Evolutionary conservation across 2,329 filamentous ascomycete species (phyloP).

Genomic region (Diaporthe destruens): DNA sequence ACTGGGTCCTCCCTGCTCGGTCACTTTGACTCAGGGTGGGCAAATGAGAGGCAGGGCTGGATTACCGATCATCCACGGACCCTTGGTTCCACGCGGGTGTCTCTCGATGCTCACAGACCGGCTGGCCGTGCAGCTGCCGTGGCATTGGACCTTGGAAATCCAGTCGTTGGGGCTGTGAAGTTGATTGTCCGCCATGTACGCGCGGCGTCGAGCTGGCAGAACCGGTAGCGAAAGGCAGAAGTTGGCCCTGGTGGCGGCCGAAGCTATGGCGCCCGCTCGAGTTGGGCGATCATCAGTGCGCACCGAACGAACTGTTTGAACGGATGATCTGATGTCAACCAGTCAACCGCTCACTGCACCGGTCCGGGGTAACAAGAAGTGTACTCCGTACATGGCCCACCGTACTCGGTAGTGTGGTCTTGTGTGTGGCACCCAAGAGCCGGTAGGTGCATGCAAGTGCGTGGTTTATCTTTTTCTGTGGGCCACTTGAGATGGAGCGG

Average conservation of each 20-base stretch:
- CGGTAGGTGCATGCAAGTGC: slow-evolving; percentile 16
- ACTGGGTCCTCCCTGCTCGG: slow-evolving; percentile 10
- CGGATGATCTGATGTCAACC: slow-evolving; percentile 23
- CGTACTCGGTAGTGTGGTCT: too few relatives aligned
- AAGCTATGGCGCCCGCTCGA: background rate
- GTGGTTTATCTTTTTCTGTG: slow-evolving; percentile 13
- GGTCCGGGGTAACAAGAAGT: background rate
- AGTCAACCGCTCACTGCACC: background rate
- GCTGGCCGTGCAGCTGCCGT: too few relatives aligned
- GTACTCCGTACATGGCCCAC: too few relatives aligned
- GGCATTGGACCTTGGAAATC: slow-evolving; percentile 13
- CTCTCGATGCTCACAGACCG: slow-evolving; percentile 25
- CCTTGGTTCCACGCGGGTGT: slow-evolving; percentile 3
- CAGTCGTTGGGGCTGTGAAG: background rate
- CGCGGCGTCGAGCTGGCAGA: background rate
- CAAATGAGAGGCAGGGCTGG: slow-evolving; percentile 11
- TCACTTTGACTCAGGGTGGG: slow-evolving; percentile 20
- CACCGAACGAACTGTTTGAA: slow-evolving; percentile 11
- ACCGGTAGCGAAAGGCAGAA: background rate
- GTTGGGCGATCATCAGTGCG: slow-evolving; percentile 24
- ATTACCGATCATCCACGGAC: background rate
- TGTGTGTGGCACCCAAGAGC: slow-evolving; percentile 15
- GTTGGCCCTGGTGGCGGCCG: background rate
- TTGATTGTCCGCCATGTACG: background rate
- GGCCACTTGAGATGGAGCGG: slow-evolving; percentile 14